A percentile compares a stretch with the other conserved stretches of the same genome.
These are phyloP conservation scores for Myxozyma melibiosi DNA, from an alignment of 805 yeast species.

Conservation along the genomic window DNA sequence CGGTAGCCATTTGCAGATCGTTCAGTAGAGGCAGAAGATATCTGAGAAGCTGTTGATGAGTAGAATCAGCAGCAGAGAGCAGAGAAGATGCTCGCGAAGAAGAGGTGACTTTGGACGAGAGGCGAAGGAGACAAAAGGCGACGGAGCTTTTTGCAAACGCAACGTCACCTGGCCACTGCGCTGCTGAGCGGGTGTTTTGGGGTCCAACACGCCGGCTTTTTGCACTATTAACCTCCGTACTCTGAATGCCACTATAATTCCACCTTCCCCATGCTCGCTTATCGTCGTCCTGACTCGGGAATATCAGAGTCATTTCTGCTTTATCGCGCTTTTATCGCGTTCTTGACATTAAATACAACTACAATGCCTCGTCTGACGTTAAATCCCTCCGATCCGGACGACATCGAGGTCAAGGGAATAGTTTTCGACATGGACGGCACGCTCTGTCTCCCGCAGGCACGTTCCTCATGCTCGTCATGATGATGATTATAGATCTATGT, in stretches of 20 bases:
- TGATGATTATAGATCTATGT: not conserved
- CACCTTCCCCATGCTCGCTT: not conserved
- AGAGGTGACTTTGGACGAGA: too few species aligned
- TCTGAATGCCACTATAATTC: too few species aligned
- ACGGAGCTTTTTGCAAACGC: conserved; percentile 3
- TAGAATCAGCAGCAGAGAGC: too few species aligned
- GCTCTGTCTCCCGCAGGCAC: conserved; percentile 59
- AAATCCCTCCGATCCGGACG: conserved; percentile 18
- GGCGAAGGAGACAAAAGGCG: too few species aligned
- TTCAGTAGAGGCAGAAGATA: too few species aligned
- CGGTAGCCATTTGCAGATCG: too few species aligned
- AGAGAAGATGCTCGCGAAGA: too few species aligned
- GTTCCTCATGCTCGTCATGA: not conserved
- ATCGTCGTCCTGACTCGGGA: too few species aligned
- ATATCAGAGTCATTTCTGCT: too few species aligned
- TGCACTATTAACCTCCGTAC: too few species aligned
- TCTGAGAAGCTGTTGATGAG: too few species aligned
- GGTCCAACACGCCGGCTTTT: not conserved
- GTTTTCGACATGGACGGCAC: conserved; percentile 85
- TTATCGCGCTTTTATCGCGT: too few species aligned
- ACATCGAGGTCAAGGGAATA: conserved; percentile 50
- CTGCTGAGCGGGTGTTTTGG: not conserved
- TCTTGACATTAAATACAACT: not conserved
- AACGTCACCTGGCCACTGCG: conserved; percentile 2
- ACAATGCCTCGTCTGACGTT: conserved; percentile 29